These are phyloP conservation scores for Arxiozyma bovina DNA, from an alignment of 1,139 yeast species.

Conservation along the genomic window DNA sequence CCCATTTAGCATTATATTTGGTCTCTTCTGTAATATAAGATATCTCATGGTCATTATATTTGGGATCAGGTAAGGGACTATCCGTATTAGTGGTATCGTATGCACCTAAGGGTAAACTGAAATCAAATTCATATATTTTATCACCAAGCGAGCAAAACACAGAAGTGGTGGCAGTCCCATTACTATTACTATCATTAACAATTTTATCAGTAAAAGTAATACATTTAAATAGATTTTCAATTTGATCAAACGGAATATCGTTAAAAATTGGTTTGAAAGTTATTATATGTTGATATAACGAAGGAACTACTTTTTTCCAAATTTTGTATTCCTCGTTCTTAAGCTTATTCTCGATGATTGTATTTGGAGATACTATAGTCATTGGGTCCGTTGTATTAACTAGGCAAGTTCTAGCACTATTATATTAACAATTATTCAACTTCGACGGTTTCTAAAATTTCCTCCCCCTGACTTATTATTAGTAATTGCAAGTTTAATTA, in stretches of 20 bases:
- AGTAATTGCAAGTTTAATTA: too few relatives aligned
- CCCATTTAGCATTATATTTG: constrained; percentile 19
- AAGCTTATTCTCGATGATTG: constrained; percentile 30
- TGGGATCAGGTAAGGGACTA: constrained; percentile 16
- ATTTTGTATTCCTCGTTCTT: constrained; percentile 67
- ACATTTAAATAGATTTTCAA: constrained; percentile 6
- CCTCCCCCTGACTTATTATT: background rate
- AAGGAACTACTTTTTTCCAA: constrained; percentile 94
- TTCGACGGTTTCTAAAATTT: too few relatives aligned
- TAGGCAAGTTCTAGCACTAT: background rate
- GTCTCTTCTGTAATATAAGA: constrained; percentile 7
- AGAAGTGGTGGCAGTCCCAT: constrained; percentile 22
- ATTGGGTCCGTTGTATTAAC: background rate
- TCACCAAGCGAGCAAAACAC: constrained; percentile 22
- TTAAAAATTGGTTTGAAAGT: constrained; percentile 46
- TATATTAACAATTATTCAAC: background rate
- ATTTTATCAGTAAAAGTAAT: constrained; percentile 20
- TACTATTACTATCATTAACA: constrained; percentile 14
- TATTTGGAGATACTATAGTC: background rate
- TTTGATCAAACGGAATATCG: constrained; percentile 12
- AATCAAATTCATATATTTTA: constrained; percentile 23
- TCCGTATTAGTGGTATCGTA: constrained; percentile 5
- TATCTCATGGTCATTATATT: constrained; percentile 11
- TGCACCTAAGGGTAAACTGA: constrained; percentile 25
- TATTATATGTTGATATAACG: constrained; percentile 54